Evolutionary conservation across 106 monocot species (phyloP).

Genomic region (Agapanthus africanus): DNA sequence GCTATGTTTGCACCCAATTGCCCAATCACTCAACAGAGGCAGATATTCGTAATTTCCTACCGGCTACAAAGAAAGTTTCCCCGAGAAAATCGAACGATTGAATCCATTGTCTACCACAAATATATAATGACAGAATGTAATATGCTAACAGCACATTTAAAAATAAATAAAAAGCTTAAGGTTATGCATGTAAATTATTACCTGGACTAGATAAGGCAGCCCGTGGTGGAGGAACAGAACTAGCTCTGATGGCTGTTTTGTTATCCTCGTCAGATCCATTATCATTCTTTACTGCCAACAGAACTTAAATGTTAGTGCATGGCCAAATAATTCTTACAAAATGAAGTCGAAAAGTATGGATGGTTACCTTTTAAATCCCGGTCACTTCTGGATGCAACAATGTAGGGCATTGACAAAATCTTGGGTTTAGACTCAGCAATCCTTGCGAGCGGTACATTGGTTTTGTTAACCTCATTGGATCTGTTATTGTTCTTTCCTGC

Average conservation of each 20-base stretch:
- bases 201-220: slow-evolving; percentile 60
- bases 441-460: neutral
- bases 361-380: neutral
- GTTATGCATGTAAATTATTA: too few species aligned
- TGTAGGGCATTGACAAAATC: neutral
- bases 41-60: too few species aligned
- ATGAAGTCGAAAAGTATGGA: neutral
- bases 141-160: too few species aligned
- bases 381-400: too few species aligned
- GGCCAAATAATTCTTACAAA: neutral
- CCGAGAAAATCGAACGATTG: too few species aligned
- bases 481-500: neutral
- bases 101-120: too few species aligned
- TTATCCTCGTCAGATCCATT: slow-evolving; percentile 16
- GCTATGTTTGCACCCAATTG: too few species aligned
- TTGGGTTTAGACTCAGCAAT: neutral
- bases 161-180: too few species aligned
- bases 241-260: slow-evolving; percentile 29
- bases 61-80: too few species aligned
- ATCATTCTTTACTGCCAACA: slow-evolving; percentile 16
- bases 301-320: neutral
- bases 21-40: too few species aligned
- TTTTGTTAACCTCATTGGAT: slow-evolving; percentile 2
- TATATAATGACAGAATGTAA: too few species aligned
- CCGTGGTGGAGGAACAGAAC: slow-evolving; percentile 41